Base-by-base conservation (phyloP, 257 asterid species). In the Solanum acaule region DNA sequence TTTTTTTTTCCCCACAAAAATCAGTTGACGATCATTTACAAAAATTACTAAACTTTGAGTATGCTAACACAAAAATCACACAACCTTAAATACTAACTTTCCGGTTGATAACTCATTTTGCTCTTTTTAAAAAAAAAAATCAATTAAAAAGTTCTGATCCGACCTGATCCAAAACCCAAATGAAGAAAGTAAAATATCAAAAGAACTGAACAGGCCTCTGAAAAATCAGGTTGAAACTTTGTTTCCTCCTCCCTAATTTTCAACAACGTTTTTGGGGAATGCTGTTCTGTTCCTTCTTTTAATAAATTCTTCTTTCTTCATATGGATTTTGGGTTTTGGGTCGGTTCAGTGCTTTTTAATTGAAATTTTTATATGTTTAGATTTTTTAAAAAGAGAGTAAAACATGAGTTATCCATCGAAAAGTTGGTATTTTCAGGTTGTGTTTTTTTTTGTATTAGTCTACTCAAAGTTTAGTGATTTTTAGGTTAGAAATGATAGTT, bases 111-210 rank as follows among this genome's bases (percentile, higher is more conserved):
- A 65, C 72, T 65, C 72, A 65, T 65, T 4, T 65, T 65, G 33
- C 33, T n/a, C 31, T 23, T 10, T 9, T 10, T 23, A 9, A 0
- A 1, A n/a, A 63, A 63, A 23, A 23, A 10, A 65, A 0, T 11
- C 72, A 65, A 65, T 11, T n/a, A n/a, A 0, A 65, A 65, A n/a
- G 33, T 0, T 65, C 18, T 65, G 33, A 65, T 65, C 71, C 33
- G 1, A 65, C 72, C 9, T 12, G 72, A 65, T 65, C 72, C 72
- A 65, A n/a, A n/a, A 65, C 18, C 33, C 72, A 65, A 0, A 65
- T n/a, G 33, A 65, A 65, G 72, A n/a, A 65, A 65, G 72, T n/a
- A 65, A n/a, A 65, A 10, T 65, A 65, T 65, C 33, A 11, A 65
- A 11, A 65, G 33, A 65, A n/a, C 72, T 0, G 0, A 63, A 65